Evolutionary conservation across 352 stramenopile species (phyloP), one percentile per base, ranked within the genome.

Genomic region (Phytophthora fragariaefolia): DNA sequence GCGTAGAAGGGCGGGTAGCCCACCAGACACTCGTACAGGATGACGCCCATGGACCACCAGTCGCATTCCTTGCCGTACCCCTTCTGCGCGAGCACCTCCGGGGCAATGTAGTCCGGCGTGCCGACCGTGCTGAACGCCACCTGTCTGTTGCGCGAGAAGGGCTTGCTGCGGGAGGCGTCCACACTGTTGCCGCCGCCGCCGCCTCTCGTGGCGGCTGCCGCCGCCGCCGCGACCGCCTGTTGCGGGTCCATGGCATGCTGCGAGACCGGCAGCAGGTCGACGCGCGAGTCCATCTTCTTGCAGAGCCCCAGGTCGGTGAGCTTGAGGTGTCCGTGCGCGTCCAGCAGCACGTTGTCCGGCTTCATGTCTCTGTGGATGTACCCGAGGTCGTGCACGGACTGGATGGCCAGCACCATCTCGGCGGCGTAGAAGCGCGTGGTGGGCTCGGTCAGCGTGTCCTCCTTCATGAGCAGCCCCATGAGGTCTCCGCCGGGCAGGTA

Each of bases 321-420:
- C 82, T 99, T 99, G 48, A 99, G 86, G 78, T 99, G 98, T 27
- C 98, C 98, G 42, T 97, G 85, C 8, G 90, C 91, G 79, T 99
- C 97, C 24, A 99, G 84, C 28, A 99, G 81, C 59, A 98, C 89
- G 63, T 98, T 98, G 66, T 98, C 93, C 12, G 92, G 92, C 79
- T 99, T 99, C 74, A 99, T 97, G 69, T 99, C 97, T 27, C 97
- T 87, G 77, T 99, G 97, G 70, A 99, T 99, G 74, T 99, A 99
- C 5, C 97, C 98, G 17, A 99, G 74, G 18, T 97, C 90, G 84
- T 99, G 98, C 30, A 99, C 97, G 27, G 90, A 98, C 65, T 97
- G 94, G 62, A 99, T 98, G 10, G 98, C 98, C 70, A 99, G 85
- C 43, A 99, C 89, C 66, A 98, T 98, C 80, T 99, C 97, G 2